Percentiles rank a stretch among this genome's conserved stretches.
Evolutionary conservation across 345 rosid genomes (phyloP).

Genomic region (Eucalyptus marginata): DNA sequence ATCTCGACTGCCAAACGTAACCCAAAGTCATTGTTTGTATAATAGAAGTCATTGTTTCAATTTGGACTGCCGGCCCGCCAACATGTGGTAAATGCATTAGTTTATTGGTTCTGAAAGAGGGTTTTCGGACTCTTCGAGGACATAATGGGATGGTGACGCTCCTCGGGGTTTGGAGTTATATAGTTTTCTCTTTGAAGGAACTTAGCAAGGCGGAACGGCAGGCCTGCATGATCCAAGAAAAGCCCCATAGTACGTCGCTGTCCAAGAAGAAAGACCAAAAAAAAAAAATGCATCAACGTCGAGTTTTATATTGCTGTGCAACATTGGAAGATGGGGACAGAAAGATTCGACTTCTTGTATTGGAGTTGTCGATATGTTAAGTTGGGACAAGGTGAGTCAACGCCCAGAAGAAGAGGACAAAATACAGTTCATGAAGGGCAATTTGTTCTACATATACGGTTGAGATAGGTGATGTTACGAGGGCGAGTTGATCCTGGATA

Average conservation of each 20-base stretch:
- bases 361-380: neutral
- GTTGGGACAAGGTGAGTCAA: neutral
- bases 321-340: neutral
- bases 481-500: neutral
- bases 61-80: neutral
- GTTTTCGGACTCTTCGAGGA: neutral
- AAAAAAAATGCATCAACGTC: neutral
- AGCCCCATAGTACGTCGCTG: neutral
- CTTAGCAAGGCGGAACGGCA: neutral
- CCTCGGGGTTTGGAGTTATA: neutral
- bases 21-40: neutral
- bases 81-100: neutral
- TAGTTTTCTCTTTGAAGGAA: neutral
- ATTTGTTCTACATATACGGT: neutral
- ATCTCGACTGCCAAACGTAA: too few species aligned
- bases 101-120: neutral
- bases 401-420: neutral
- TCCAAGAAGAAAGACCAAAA: neutral
- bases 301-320: neutral
- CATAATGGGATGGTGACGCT: neutral
- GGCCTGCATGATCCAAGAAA: neutral
- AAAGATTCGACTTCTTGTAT: neutral
- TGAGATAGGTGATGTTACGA: neutral
- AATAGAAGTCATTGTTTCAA: neutral
- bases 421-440: neutral